Conservation (phyloP, 148 eudicot genomes). For the Salicornia ramosissima region DNA sequence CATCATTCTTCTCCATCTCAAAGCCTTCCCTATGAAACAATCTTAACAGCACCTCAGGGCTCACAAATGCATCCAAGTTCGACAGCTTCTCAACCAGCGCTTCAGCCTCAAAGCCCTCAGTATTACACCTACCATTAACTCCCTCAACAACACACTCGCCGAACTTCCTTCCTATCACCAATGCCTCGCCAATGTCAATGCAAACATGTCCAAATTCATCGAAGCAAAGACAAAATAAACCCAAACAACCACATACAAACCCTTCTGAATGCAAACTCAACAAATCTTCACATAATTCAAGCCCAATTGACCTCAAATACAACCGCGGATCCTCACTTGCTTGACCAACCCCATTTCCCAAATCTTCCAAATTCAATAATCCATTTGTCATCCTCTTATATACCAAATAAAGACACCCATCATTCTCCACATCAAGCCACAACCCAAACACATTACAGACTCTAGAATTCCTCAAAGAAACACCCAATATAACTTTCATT, state of each 20-base stretch:
- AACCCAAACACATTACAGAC: constrained; percentile 54
- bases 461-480: constrained; percentile 25
- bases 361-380: constrained; percentile 17
- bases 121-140: constrained; percentile 10
- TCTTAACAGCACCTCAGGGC: constrained; percentile 62
- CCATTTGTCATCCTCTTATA: constrained; percentile 34
- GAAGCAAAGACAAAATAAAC: constrained; percentile 44
- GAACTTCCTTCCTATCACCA: constrained; percentile 43
- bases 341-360: constrained; percentile 21
- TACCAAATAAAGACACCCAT: constrained; percentile 47
- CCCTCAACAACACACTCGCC: constrained; percentile 24
- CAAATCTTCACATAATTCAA: constrained; percentile 61
- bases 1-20: constrained; percentile 26
- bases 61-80: constrained; percentile 38
- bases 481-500: constrained; percentile 32
- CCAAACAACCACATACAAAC: constrained; percentile 50
- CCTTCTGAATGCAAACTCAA: constrained; percentile 44
- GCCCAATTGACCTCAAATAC: constrained; percentile 35
- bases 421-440: constrained; percentile 56
- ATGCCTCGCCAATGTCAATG: constrained; percentile 45
- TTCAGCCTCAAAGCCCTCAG: constrained; percentile 18
- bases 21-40: constrained; percentile 33
- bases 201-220: constrained; percentile 53
- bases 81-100: constrained; percentile 21
- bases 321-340: constrained; percentile 18